Conservation (phyloP, 2,329 filamentous ascomycete genomes). For the Epichloe baconii region DNA sequence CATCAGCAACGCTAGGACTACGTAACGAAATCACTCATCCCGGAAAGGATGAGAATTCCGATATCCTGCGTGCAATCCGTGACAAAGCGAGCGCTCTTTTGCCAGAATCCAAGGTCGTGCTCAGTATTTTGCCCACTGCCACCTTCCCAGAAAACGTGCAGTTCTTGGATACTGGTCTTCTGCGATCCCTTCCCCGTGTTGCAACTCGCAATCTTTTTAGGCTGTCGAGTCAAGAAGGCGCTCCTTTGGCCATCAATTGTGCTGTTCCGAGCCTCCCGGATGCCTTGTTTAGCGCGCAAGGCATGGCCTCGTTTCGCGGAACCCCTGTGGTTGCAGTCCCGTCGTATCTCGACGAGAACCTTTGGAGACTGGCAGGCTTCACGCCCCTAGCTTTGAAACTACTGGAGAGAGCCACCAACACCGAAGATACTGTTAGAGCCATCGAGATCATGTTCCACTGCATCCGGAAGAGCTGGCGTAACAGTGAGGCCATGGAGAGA, state of each 20-base stretch:
- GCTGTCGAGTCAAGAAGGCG: constrained; percentile 37
- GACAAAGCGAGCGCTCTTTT: constrained; percentile 72
- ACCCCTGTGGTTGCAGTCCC: constrained; percentile 71
- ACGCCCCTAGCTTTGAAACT: constrained; percentile 74
- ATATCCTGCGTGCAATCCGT: constrained; percentile 80
- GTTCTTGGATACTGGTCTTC: constrained; percentile 63
- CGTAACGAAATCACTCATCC: constrained; percentile 84
- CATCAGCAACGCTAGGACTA: constrained; percentile 78
- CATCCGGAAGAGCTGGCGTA: constrained; percentile 86
- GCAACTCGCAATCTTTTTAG: constrained; percentile 47
- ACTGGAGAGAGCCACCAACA: constrained; percentile 60
- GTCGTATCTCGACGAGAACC: constrained; percentile 76
- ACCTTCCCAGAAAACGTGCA: constrained; percentile 71
- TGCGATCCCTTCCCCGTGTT: constrained; percentile 61
- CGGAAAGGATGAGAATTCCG: constrained; percentile 80
- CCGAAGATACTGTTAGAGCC: constrained; percentile 59
- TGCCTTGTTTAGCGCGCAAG: constrained; percentile 67
- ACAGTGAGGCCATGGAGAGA: constrained; percentile 95
- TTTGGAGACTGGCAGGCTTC: constrained; percentile 89
- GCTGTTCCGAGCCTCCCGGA: constrained; percentile 81
- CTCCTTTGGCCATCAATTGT: constrained; percentile 75
- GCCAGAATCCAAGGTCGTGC: constrained; percentile 65
- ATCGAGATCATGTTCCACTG: constrained; percentile 76
- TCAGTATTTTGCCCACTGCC: constrained; percentile 71
- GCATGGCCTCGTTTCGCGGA: constrained; percentile 70